These are phyloP conservation scores for Fraxinus excelsior DNA, from an alignment of 257 asterid genomes.

Conservation along the genomic window DNA sequence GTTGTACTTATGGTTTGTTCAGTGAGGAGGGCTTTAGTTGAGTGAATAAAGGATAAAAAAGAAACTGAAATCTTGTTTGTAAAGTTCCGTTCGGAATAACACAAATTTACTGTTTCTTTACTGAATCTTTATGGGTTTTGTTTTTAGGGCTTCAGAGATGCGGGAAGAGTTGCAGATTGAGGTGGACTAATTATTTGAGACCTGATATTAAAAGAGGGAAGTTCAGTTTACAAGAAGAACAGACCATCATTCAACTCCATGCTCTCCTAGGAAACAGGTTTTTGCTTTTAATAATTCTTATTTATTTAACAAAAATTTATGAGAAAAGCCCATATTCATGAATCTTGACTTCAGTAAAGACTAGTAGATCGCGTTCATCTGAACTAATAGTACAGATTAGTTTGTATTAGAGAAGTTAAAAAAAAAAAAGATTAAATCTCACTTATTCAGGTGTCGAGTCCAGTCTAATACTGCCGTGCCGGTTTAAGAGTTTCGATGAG, in stretches of 20 bases:
- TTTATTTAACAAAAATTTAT: neutral
- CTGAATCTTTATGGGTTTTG: neutral
- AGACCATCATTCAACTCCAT: slow-evolving; percentile 94
- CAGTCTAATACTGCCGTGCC: too few species aligned
- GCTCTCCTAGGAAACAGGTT: slow-evolving; percentile 93
- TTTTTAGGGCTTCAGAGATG: slow-evolving; percentile 76
- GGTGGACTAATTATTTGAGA: slow-evolving; percentile 90
- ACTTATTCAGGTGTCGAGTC: too few species aligned
- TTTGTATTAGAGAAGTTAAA: neutral
- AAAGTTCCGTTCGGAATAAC: too few species aligned
- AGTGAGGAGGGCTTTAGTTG: neutral
- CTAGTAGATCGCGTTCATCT: neutral
- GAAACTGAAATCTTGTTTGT: neutral
- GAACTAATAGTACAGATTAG: too few species aligned
- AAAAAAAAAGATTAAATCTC: too few species aligned
- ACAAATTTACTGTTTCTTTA: neutral
- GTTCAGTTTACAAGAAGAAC: slow-evolving; percentile 87
- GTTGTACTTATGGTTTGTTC: neutral
- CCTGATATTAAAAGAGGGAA: slow-evolving; percentile 95
- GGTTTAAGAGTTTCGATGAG: neutral
- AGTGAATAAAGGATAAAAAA: neutral
- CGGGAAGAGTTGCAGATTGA: slow-evolving; percentile 86
- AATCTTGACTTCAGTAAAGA: neutral
- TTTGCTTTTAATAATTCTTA: neutral
- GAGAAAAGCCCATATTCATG: neutral